A percentile compares a stretch with the other conserved stretches of the same genome.
Conservation (phyloP, 805 yeast genomes). For the Candida xiaguanensis region DNA sequence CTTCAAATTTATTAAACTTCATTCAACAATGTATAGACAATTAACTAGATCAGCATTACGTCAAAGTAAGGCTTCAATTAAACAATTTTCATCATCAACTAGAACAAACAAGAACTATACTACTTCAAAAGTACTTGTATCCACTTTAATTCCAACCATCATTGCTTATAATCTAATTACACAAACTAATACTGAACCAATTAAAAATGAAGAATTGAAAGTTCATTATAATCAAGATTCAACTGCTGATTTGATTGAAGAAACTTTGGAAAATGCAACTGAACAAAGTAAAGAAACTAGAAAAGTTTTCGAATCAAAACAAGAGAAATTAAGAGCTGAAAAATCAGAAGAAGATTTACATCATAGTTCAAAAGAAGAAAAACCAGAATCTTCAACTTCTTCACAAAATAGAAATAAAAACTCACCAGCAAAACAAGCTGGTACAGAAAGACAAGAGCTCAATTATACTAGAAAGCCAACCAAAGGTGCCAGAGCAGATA, state of each 20-base stretch:
- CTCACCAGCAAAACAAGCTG: conserved; percentile 3
- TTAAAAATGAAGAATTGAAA: background rate
- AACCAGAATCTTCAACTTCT: background rate
- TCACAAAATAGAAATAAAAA: conserved; percentile 1
- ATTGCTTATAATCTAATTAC: conserved; percentile 4
- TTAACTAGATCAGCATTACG: conserved; percentile 14
- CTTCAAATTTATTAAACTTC: background rate
- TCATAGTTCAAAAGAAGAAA: background rate
- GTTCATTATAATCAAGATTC: background rate
- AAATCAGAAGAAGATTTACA: background rate
- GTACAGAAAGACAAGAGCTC: conserved; percentile 2
- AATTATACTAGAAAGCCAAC: conserved; percentile 5
- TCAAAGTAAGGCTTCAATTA: conserved; percentile 10
- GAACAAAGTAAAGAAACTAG: conserved; percentile 8
- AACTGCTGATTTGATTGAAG: conserved; percentile 5
- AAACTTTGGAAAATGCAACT: conserved; percentile 7
- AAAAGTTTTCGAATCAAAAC: conserved; percentile 2
- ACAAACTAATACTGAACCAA: background rate
- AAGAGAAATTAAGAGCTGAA: conserved; percentile 3
- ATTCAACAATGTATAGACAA: conserved; percentile 19
- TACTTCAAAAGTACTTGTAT: conserved; percentile 3
- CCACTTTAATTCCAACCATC: conserved; percentile 5
- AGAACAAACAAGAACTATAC: background rate
- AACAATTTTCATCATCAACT: conserved; percentile 4
- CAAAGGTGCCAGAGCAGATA: conserved; percentile 3